Conservation (phyloP, 345 rosid species). For the Populus tremula region DNA sequence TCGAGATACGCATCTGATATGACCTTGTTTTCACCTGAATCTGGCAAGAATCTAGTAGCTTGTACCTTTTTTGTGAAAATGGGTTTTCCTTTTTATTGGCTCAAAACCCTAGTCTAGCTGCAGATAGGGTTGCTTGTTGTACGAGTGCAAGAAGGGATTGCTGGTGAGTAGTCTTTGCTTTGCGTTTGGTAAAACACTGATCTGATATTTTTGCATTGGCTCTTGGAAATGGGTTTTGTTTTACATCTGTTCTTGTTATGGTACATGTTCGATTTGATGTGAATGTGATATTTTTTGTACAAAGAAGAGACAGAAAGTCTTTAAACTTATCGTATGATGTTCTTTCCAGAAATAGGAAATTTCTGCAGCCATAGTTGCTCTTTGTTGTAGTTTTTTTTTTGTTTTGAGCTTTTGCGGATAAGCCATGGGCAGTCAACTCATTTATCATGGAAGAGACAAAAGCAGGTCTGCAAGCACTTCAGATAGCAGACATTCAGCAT, state of each 20-base stretch:
- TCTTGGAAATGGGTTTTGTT: background rate
- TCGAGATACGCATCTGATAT: conserved; percentile 8
- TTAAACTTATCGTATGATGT: background rate
- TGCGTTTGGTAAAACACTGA: background rate
- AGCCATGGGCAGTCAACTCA: conserved; percentile 7
- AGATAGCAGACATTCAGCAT: background rate
- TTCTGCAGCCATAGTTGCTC: background rate
- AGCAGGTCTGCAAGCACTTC: background rate
- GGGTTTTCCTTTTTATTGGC: background rate
- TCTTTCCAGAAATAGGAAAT: background rate
- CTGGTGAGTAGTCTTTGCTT: background rate
- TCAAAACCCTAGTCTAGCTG: conserved; percentile 13
- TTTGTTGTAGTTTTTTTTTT: background rate
- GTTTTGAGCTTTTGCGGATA: background rate
- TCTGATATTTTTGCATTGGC: background rate
- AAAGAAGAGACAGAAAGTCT: background rate
- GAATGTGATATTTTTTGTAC: conserved; percentile 1
- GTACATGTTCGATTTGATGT: background rate
- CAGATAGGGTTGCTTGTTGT: conserved; percentile 1
- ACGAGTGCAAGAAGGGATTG: background rate
- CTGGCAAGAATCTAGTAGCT: conserved; percentile 12
- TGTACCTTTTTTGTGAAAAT: background rate
- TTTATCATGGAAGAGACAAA: background rate
- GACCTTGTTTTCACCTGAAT: conserved; percentile 29
- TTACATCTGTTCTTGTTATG: background rate